Evolutionary conservation across 257 asterid species (phyloP).

Genomic region (Coffea canephora): DNA sequence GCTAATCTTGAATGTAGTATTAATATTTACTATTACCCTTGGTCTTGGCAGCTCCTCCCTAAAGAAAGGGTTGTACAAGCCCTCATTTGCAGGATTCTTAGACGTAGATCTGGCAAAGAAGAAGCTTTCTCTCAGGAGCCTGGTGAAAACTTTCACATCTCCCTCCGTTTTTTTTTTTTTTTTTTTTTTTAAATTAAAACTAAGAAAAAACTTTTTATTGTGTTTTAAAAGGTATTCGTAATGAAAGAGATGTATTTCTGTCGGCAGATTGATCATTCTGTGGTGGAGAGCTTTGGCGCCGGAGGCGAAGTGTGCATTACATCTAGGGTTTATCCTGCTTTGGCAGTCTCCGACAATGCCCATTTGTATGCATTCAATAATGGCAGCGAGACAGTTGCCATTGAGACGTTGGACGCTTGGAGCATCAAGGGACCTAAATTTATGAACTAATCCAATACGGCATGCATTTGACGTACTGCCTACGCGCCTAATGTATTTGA

Average conservation of each 20-base stretch:
- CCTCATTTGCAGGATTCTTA: slow-evolving; percentile 42
- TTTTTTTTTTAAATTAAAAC: too few species aligned
- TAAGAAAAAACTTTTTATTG: neutral
- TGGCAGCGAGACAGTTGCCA: slow-evolving; percentile 30
- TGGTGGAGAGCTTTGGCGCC: slow-evolving; percentile 42
- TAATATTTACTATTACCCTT: too few species aligned
- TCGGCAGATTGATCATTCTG: slow-evolving; percentile 42
- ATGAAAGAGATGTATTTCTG: neutral
- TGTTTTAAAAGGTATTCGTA: neutral
- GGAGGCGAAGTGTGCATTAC: slow-evolving; percentile 41
- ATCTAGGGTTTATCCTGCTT: slow-evolving; percentile 43
- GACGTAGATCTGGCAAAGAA: slow-evolving; percentile 28
- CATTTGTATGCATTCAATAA: slow-evolving; percentile 41
- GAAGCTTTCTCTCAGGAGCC: slow-evolving; percentile 33
- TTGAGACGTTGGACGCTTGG: slow-evolving; percentile 36
- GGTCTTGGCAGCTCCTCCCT: slow-evolving; percentile 29
- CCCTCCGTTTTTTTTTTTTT: too few species aligned
- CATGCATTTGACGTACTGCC: too few species aligned
- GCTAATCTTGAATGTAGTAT: neutral
- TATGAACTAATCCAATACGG: slow-evolving; percentile 11
- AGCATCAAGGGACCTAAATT: slow-evolving; percentile 24
- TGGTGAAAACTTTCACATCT: slow-evolving; percentile 19
- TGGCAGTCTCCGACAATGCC: slow-evolving; percentile 28
- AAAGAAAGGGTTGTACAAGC: slow-evolving; percentile 26
- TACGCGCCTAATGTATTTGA: neutral